Evolutionary conservation across 768 basidiomycete genomes (phyloP).

Genomic region (Phanerochaete carnosa): DNA sequence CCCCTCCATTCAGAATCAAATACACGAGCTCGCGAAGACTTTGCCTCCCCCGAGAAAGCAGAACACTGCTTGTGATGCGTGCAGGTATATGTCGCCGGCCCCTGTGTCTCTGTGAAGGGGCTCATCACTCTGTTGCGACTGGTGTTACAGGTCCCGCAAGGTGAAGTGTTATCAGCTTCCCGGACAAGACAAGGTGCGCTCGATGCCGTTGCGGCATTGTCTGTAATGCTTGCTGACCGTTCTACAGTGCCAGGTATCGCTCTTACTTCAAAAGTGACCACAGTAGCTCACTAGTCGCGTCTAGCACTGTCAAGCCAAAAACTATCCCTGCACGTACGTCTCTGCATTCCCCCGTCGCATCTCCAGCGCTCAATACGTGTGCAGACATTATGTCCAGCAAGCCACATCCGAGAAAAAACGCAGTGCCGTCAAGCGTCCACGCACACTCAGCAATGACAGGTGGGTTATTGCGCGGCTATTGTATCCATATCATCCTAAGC

Average conservation of each 20-base stretch:
- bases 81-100: slow-evolving; percentile 50
- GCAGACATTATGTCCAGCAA: slow-evolving; percentile 77
- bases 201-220: slow-evolving; percentile 13
- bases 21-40: slow-evolving; percentile 76
- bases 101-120: slow-evolving; percentile 7
- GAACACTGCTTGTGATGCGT: slow-evolving; percentile 92
- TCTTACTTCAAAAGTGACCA: slow-evolving; percentile 2
- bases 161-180: slow-evolving; percentile 85
- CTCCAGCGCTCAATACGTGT: slow-evolving; percentile 14
- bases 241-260: slow-evolving; percentile 61
- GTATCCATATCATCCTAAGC: not conserved
- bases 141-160: slow-evolving; percentile 63
- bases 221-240: slow-evolving; percentile 15
- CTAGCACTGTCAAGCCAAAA: slow-evolving; percentile 84
- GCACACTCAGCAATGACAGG: slow-evolving; percentile 45
- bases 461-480: slow-evolving; percentile 12
- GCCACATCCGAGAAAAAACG: slow-evolving; percentile 85
- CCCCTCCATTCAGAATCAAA: slow-evolving; percentile 73
- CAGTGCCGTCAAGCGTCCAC: slow-evolving; percentile 57
- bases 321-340: slow-evolving; percentile 88
- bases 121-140: not conserved
- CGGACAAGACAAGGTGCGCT: slow-evolving; percentile 75
- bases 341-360: slow-evolving; percentile 16
- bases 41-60: slow-evolving; percentile 86
- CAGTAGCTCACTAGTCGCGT: slow-evolving; percentile 10